A percentile compares a stretch with the other conserved stretches of the same genome.
phyloP scores from a whole-genome alignment of 2,329 filamentous ascomycete species.

The Samsoniella hepiali region DNA sequence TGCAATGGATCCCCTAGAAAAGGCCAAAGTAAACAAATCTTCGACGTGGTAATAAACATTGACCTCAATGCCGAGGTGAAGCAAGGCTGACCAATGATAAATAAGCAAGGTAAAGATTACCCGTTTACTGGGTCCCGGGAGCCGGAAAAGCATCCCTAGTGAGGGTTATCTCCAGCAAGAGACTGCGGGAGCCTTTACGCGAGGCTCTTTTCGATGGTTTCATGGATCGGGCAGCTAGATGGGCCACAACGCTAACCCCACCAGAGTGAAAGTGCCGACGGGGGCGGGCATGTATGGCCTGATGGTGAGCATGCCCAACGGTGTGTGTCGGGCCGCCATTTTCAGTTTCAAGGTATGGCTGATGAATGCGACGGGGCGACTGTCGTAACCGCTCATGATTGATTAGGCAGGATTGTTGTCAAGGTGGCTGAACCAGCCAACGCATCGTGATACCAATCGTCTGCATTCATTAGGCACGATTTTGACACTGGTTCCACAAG shows the following conservation, averaged over 20 bases:
- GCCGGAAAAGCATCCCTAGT: constrained; percentile 4
- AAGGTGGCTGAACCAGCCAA: constrained; percentile 11
- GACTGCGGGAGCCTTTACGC: background rate
- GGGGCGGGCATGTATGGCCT: background rate
- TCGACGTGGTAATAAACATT: background rate
- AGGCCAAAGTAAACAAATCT: background rate
- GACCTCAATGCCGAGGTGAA: background rate
- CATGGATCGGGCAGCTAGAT: background rate
- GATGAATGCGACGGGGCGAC: background rate
- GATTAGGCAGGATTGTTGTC: background rate
- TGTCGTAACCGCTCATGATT: background rate
- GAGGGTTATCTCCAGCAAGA: background rate
- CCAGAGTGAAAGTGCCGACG: background rate
- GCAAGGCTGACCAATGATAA: background rate
- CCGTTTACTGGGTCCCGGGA: background rate
- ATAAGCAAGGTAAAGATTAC: background rate
- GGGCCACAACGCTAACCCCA: background rate
- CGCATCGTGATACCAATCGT: constrained; percentile 4
- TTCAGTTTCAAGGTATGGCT: background rate
- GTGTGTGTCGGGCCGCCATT: constrained; percentile 4
- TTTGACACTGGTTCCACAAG: constrained; percentile 10
- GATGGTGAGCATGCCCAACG: background rate
- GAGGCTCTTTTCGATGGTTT: background rate
- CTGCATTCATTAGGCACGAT: background rate
- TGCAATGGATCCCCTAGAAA: background rate